These are phyloP conservation scores for Pichia cephalocereana DNA, from an alignment of 805 yeast genomes.

Conservation along the genomic window DNA sequence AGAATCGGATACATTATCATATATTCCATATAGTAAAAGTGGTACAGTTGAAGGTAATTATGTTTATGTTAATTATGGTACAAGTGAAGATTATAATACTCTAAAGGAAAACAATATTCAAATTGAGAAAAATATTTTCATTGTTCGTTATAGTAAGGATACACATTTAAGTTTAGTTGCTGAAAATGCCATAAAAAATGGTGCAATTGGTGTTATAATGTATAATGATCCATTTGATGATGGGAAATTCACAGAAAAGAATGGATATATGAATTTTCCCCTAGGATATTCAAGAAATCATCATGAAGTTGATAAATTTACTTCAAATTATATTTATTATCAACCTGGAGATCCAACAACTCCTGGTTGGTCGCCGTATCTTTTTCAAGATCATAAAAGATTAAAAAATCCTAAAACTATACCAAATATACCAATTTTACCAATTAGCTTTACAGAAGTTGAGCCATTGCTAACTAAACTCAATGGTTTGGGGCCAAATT, in stretches of 20 bases:
- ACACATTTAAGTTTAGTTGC: conserved; percentile 49
- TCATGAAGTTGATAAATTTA: conserved; percentile 50
- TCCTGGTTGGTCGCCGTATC: conserved; percentile 57
- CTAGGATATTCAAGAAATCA: conserved; percentile 59
- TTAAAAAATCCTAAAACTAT: conserved; percentile 31
- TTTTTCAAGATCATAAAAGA: conserved; percentile 26
- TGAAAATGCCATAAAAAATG: conserved; percentile 49
- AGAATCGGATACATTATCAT: conserved; percentile 36
- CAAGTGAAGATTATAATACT: conserved; percentile 40
- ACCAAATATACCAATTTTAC: conserved; percentile 47
- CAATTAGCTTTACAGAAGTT: conserved; percentile 37
- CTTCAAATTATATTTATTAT: conserved; percentile 47
- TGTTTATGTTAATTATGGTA: conserved; percentile 56
- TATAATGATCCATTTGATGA: conserved; percentile 56
- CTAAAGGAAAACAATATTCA: conserved; percentile 33
- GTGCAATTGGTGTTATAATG: conserved; percentile 54
- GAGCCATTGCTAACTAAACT: conserved; percentile 31
- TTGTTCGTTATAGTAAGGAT: conserved; percentile 39
- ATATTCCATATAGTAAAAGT: conserved; percentile 56
- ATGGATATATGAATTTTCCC: conserved; percentile 54
- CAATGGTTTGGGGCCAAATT: conserved; percentile 28
- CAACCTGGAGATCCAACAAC: conserved; percentile 75
- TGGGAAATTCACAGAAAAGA: conserved; percentile 39
- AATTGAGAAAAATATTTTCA: conserved; percentile 47
- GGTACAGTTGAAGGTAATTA: conserved; percentile 50